Base-by-base conservation (phyloP, 2,329 filamentous ascomycete species). In the Botrytis fragariae region DNA sequence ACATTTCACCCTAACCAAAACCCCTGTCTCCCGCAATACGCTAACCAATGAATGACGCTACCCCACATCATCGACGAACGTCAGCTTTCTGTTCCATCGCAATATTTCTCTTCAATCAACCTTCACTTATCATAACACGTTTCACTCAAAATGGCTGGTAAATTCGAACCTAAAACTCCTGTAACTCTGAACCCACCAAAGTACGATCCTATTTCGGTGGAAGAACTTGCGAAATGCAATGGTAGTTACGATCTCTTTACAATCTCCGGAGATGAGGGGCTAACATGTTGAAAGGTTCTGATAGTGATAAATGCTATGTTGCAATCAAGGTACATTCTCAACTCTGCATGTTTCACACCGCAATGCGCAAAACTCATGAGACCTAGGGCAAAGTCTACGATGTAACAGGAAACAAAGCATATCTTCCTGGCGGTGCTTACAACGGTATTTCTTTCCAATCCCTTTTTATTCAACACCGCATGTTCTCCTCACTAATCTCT, bases 311-410 rank as follows among this genome's bases (percentile, higher is more conserved):
- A 78, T 89, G 87, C 80, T 92, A 91, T 78, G 90, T 92, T 60
- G 90, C 90, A 63, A 92, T 92, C 82, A 92, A 92, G 85, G 89
- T 89, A 69, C 10, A 22, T 14, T 54, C 37, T 54, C 2, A 22
- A 22, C n/a, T 12, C 32, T 44, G 44, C 39, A 45, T 32, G n/a
- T 59, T 57, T 25, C n/a, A 42, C n/a, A 1, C 16, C 42, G 35
- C n/a, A 45, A n/a, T 42, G 5, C 25, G n/a, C 10, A 68, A 61
- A 18, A 22, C 63, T 72, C 20, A 72, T 32, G n/a, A 37, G 29
- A 69, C 51, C 35, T 51, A 97, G 92, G 95, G 96, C 78, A 93
- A 92, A 75, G 92, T 99, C 70, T 99, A 98, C 81, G 95, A 99
- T 81, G 96, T 99, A 74, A 94, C 90, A 37, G 93, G 92, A 69